Base-by-base conservation (phyloP, 2,329 filamentous ascomycete genomes). In the Diaporthe sp. region DNA sequence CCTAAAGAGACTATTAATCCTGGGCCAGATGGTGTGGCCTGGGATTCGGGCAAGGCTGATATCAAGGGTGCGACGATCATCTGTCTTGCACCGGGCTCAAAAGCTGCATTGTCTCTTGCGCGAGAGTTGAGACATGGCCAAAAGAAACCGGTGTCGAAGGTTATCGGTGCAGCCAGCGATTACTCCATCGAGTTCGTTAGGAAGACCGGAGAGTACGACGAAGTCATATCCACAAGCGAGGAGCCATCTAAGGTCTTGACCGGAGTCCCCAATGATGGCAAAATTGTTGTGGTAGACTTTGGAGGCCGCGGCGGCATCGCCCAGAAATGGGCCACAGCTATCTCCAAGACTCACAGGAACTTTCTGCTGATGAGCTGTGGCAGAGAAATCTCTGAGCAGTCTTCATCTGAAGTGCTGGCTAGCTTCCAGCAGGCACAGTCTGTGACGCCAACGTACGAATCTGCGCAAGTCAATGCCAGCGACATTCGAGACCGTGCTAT, bases 151-250 rank as follows among this genome's bases (percentile, higher is more conserved):
- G 69, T 61, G 13, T 35, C 30, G 6, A 71, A 53, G 13, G 56
- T 71, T 27, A 71, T 71, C 10, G 69, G 69, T 25, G 69, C 69
- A 47, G 69, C 69, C 13, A 71, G 69, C 55, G 17, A 61, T 3
- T 27, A 71, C 17, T 51, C 69, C 22, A 17, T 61, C 37, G 55
- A 42, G 0, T 61, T 71, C 15, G 69, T 71, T 2, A 50, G 12
- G 32, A n/a, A 3, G 1, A 71, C 69, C n/a, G 56, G 69, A 30
- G 69, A 71, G 44, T 71, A 61, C 35, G 69, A 71, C 17, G 69
- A 71, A 42, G 69, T 71, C 7, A n/a, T 63, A 17, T 71, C 69
- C 32, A 71, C 69, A 13, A 30, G 35, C n/a, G 55, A 53, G n/a
- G 19, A 22, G 1, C 42, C 69, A 12, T 27, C 44, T 8, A 15